Percentiles rank a stretch among this genome's conserved stretches.
These are phyloP conservation scores for Moesziomyces parantarcticus DNA, from an alignment of 1,284 basidiomycete genomes.

Conservation along the genomic window DNA sequence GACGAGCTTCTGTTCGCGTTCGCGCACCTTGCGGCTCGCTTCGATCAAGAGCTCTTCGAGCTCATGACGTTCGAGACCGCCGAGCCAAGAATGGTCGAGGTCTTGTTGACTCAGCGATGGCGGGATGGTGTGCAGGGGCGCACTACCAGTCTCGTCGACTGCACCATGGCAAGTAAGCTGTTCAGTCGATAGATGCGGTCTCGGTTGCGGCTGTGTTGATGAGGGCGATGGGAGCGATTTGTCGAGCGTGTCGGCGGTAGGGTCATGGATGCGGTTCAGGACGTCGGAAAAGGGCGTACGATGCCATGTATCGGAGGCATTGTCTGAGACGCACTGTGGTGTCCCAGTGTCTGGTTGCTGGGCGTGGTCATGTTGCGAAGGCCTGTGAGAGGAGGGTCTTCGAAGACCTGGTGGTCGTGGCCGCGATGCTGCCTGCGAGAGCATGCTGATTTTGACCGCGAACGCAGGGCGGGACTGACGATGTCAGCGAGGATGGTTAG, in stretches of 20 bases:
- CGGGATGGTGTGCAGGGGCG: not conserved
- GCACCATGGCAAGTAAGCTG: no score
- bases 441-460: slow-evolving; percentile 1
- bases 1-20: slow-evolving; percentile 56
- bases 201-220: no score
- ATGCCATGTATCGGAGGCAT: not conserved
- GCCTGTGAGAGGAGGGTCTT: not conserved
- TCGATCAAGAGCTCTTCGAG: slow-evolving; percentile 55
- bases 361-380: not conserved
- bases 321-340: not conserved
- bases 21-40: slow-evolving; percentile 56
- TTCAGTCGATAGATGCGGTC: no score
- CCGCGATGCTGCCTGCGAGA: slow-evolving; percentile 3
- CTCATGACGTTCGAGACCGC: slow-evolving; percentile 51
- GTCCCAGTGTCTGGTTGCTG: slow-evolving; percentile 4
- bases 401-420: slow-evolving; percentile 12
- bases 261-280: slow-evolving; percentile 4
- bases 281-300: slow-evolving; percentile 20
- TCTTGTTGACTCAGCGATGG: slow-evolving; percentile 15
- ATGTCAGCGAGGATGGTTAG: not conserved
- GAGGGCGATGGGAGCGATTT: no score
- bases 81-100: slow-evolving; percentile 47
- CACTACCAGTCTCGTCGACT: no score
- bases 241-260: not conserved
- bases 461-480: no score